A percentile compares a stretch with the other conserved stretches of the same genome.
These are phyloP conservation scores for Crithidia bombi DNA, from an alignment of 208 protist genomes.

Conservation along the genomic window DNA sequence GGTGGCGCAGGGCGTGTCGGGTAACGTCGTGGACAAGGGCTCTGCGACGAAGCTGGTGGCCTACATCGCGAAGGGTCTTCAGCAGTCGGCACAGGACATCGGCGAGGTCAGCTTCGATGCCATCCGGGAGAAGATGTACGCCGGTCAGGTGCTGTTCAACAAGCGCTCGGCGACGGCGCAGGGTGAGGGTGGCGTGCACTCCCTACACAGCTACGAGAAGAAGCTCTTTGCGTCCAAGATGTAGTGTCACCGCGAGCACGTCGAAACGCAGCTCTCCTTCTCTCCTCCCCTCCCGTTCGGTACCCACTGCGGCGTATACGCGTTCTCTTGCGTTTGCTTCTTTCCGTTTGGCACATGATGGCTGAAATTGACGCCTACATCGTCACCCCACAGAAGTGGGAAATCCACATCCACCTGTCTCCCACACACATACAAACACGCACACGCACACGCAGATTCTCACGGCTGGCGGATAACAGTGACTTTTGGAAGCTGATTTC, in stretches of 20 bases:
- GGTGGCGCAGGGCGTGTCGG: conserved; percentile 94
- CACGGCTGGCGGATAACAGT: too few relatives aligned
- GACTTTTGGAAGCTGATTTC: too few relatives aligned
- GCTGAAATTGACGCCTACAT: too few relatives aligned
- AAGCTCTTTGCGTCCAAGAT: conserved; percentile 87
- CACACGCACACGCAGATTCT: too few relatives aligned
- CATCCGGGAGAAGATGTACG: conserved; percentile 88
- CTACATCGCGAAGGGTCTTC: conserved; percentile 92
- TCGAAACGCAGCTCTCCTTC: neutral
- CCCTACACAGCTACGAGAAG: conserved; percentile 92
- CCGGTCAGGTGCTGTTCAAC: conserved; percentile 93
- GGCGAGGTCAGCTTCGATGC: conserved; percentile 81
- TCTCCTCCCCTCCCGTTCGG: neutral
- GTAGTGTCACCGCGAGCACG: conserved; percentile 23
- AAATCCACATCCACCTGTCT: too few relatives aligned
- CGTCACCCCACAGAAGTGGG: too few relatives aligned
- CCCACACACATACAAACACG: too few relatives aligned
- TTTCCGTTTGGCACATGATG: too few relatives aligned
- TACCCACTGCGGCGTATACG: too few relatives aligned
- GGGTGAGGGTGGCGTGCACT: conserved; percentile 93
- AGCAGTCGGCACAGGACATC: conserved; percentile 95
- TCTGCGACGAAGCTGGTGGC: conserved; percentile 80
- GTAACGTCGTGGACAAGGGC: conserved; percentile 93
- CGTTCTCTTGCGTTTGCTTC: neutral
- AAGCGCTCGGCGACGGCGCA: conserved; percentile 91